Evolutionary conservation across 345 rosid species (phyloP).

Genomic region (Populus euphratica): DNA sequence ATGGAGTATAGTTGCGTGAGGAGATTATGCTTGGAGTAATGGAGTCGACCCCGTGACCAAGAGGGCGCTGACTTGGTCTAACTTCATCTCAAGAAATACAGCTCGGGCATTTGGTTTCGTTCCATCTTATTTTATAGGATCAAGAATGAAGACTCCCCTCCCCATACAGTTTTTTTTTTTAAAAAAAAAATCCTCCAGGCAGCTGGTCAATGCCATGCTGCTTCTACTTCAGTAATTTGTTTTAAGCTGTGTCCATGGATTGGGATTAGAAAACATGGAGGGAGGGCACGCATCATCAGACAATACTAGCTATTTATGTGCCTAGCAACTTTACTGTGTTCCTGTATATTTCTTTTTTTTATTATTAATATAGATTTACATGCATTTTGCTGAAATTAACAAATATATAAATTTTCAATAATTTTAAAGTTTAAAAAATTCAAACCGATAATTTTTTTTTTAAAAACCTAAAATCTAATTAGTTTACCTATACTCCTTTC

Average conservation of each 20-base stretch:
- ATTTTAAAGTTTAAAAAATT: too few species aligned
- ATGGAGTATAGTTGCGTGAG: not conserved
- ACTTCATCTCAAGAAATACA: not conserved
- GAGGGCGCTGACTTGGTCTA: constrained; percentile 7
- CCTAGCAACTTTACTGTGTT: too few species aligned
- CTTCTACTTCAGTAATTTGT: not conserved
- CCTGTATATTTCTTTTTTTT: too few species aligned
- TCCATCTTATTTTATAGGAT: not conserved
- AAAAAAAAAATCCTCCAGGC: not conserved
- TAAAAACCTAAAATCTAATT: too few species aligned
- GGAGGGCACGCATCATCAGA: not conserved
- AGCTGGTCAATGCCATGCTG: not conserved
- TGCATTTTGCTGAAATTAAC: too few species aligned
- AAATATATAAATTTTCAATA: fast-evolving
- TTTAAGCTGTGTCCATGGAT: not conserved
- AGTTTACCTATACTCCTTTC: too few species aligned
- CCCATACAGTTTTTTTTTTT: not conserved
- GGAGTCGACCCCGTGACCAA: constrained; percentile 7
- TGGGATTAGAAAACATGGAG: not conserved
- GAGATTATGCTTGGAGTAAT: not conserved
- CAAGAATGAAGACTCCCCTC: not conserved
- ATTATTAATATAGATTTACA: too few species aligned
- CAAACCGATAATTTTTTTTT: too few species aligned
- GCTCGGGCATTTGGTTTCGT: not conserved
- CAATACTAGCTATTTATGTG: not conserved